A percentile compares a stretch with the other conserved stretches of the same genome.
phyloP scores from a whole-genome alignment of 805 yeast species.

The Cyberlindnera amylophila region DNA sequence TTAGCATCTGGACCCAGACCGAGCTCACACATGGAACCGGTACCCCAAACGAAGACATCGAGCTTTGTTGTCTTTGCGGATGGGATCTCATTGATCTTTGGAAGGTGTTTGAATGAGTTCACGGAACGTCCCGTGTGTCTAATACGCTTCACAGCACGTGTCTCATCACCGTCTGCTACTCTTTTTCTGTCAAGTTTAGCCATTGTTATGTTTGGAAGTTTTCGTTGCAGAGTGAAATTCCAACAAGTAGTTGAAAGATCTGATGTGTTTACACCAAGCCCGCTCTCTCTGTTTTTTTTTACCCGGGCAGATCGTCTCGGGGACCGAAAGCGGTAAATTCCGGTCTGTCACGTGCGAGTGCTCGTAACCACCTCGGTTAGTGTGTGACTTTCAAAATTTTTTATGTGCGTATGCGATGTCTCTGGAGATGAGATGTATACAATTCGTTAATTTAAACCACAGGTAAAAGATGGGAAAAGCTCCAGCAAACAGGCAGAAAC shows the following conservation, averaged over 20 bases:
- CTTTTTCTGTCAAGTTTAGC: conserved; percentile 27
- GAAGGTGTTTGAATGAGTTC: conserved; percentile 26
- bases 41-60: conserved; percentile 90
- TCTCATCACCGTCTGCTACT: conserved; percentile 17
- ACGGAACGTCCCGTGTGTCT: conserved; percentile 29
- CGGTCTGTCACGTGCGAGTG: not conserved
- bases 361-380: not conserved
- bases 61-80: conserved; percentile 33
- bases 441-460: too few species aligned
- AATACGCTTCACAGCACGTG: conserved; percentile 17
- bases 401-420: not conserved
- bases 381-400: not conserved
- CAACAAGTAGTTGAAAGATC: not conserved
- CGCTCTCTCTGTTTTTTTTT: not conserved
- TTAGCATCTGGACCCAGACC: conserved; percentile 95
- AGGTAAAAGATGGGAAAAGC: conserved; percentile 64
- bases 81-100: conserved; percentile 27
- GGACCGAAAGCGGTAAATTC: conserved; percentile 2
- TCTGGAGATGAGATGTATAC: not conserved
- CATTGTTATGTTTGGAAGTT: conserved; percentile 14
- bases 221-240: not conserved
- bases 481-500: conserved; percentile 46
- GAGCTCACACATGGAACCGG: conserved; percentile 95
- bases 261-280: not conserved
- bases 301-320: not conserved